Conservation (phyloP, 2,329 filamentous ascomycete species). For the Cercospora zeina region DNA sequence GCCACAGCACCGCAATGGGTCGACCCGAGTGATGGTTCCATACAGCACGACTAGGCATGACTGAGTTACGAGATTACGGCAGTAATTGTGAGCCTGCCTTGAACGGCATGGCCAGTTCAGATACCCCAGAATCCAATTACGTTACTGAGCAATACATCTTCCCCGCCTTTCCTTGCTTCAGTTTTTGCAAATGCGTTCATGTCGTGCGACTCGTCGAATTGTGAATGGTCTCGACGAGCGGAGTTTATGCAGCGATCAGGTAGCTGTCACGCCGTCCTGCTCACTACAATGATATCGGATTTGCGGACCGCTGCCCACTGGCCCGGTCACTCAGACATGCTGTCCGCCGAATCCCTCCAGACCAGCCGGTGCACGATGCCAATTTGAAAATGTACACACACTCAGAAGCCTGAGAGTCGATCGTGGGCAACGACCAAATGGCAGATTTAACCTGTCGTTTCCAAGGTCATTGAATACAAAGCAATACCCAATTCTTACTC, state of each 20-base stretch:
- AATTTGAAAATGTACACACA: neutral
- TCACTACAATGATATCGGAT: no score
- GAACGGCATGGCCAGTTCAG: slow-evolving; percentile 8
- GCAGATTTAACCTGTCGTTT: neutral
- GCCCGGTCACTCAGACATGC: no score
- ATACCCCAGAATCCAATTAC: slow-evolving; percentile 20
- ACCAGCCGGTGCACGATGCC: neutral
- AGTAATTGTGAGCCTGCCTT: slow-evolving; percentile 11
- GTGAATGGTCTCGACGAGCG: no score
- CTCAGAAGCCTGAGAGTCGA: neutral
- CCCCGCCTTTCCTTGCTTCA: neutral
- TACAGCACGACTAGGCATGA: slow-evolving; percentile 6
- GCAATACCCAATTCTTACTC: neutral
- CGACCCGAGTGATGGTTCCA: neutral
- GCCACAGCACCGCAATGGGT: neutral
- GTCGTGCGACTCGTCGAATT: no score
- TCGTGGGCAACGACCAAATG: neutral
- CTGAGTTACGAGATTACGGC: slow-evolving; percentile 13
- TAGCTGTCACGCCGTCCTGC: no score
- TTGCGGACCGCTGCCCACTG: no score
- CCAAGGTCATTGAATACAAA: neutral
- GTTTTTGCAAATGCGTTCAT: neutral
- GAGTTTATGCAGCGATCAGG: no score
- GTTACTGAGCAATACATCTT: neutral
- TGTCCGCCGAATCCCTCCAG: no score